Conservation (phyloP, 106 monocot genomes). For the Dioscorea dumetorum region DNA sequence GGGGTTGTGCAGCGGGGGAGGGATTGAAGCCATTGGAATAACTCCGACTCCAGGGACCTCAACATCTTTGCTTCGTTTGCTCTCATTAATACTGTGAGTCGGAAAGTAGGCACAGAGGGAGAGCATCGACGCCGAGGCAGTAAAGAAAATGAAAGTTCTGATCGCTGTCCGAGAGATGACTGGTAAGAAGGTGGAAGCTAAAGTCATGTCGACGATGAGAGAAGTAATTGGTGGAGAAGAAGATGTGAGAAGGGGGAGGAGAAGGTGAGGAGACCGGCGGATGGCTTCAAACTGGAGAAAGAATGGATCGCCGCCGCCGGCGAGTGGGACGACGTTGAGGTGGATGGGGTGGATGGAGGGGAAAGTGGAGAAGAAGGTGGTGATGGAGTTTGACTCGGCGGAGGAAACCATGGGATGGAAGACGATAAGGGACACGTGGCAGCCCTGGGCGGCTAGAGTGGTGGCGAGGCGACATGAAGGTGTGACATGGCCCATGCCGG, state of each 20-base stretch:
- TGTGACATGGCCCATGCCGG: conserved; percentile 3
- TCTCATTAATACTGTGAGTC: not conserved
- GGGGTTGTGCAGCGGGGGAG: not conserved
- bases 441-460: not conserved
- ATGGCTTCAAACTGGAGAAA: conserved; percentile 36
- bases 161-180: not conserved
- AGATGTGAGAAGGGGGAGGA: not conserved
- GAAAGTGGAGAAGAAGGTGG: not conserved
- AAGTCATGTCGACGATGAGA: not conserved
- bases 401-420: not conserved
- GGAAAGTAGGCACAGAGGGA: not conserved
- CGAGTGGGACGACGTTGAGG: conserved; percentile 22
- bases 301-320: conserved; percentile 46
- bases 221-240: not conserved
- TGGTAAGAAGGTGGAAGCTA: not conserved
- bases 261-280: conserved; percentile 22
- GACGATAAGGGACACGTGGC: not conserved
- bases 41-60: not conserved
- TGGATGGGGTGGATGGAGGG: conserved; percentile 10
- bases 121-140: not conserved
- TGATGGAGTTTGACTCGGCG: not conserved
- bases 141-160: not conserved
- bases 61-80: not conserved
- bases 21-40: not conserved
- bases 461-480: not conserved